phyloP scores from a whole-genome alignment of 2,329 filamentous ascomycete species.

The Aspergillus pseudoglaucus region DNA sequence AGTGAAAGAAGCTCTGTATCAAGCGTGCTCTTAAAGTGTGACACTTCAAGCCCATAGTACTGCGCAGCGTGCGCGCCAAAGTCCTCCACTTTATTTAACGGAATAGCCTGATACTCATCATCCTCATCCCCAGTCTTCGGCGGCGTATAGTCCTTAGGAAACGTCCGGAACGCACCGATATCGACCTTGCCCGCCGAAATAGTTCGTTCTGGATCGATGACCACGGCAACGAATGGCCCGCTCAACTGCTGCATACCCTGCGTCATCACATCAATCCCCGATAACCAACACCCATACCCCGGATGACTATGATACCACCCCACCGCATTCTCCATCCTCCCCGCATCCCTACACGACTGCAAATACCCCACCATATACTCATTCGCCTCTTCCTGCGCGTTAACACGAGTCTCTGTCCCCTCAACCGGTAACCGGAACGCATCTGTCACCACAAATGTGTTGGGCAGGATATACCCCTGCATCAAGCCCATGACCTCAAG shows the following conservation, averaged over 20 bases:
- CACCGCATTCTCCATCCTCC: constrained; percentile 82
- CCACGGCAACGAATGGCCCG: constrained; percentile 90
- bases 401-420: constrained; percentile 96
- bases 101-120: constrained; percentile 54
- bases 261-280: constrained; percentile 88
- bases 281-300: constrained; percentile 96
- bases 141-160: constrained; percentile 65
- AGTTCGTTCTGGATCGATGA: constrained; percentile 93
- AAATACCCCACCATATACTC: constrained; percentile 93
- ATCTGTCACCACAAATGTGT: constrained; percentile 85
- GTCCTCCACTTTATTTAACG: constrained; percentile 87
- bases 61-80: constrained; percentile 87
- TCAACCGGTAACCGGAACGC: constrained; percentile 91
- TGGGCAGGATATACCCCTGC: constrained; percentile 84
- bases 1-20: constrained; percentile 80
- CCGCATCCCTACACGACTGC: constrained; percentile 64
- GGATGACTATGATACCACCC: constrained; percentile 99
- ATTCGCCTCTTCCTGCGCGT: constrained; percentile 91
- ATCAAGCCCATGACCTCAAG: constrained; percentile 98
- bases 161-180: constrained; percentile 93
- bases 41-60: constrained; percentile 88
- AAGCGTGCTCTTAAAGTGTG: constrained; percentile 89
- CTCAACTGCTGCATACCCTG: constrained; percentile 82
- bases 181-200: constrained; percentile 93
- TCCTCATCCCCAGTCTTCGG: constrained; percentile 40